Conservation (phyloP, 2,329 filamentous ascomycete genomes). For the Stagonosporopsis rhizophila region DNA sequence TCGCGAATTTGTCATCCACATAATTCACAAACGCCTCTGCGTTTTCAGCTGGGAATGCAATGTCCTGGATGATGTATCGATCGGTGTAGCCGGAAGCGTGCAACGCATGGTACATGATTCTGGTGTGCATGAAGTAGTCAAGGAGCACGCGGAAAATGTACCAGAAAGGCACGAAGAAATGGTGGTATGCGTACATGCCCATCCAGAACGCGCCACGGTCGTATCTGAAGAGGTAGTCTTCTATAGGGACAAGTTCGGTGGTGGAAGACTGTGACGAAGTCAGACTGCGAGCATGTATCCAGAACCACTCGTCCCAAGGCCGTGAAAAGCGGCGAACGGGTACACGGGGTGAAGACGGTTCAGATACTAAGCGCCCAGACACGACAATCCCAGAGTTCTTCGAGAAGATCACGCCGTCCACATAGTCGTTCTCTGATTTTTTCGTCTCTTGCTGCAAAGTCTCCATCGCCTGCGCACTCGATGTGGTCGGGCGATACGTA, state of each 20-base stretch:
- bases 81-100: constrained; percentile 64
- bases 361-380: constrained; percentile 63
- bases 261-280: constrained; percentile 16
- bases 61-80: constrained; percentile 67
- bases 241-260: constrained; percentile 55
- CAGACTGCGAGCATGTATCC: constrained; percentile 62
- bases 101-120: constrained; percentile 68
- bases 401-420: constrained; percentile 72
- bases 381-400: constrained; percentile 64
- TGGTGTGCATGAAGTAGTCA: constrained; percentile 68
- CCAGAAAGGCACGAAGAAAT: constrained; percentile 68
- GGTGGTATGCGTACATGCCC: constrained; percentile 65
- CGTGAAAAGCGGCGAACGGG: constrained; percentile 59
- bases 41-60: constrained; percentile 63
- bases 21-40: constrained; percentile 61
- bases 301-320: constrained; percentile 74
- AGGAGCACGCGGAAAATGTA: constrained; percentile 64
- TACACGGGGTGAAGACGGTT: constrained; percentile 34
- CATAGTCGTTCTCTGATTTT: constrained; percentile 62
- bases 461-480: constrained; percentile 57
- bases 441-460: constrained; percentile 56
- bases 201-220: constrained; percentile 72
- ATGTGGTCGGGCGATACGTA: constrained; percentile 64
- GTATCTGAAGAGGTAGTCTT: constrained; percentile 67
- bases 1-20: constrained; percentile 54